phyloP scores from a whole-genome alignment of 1,139 yeast genomes.

The Hanseniaspora gamundiae region DNA sequence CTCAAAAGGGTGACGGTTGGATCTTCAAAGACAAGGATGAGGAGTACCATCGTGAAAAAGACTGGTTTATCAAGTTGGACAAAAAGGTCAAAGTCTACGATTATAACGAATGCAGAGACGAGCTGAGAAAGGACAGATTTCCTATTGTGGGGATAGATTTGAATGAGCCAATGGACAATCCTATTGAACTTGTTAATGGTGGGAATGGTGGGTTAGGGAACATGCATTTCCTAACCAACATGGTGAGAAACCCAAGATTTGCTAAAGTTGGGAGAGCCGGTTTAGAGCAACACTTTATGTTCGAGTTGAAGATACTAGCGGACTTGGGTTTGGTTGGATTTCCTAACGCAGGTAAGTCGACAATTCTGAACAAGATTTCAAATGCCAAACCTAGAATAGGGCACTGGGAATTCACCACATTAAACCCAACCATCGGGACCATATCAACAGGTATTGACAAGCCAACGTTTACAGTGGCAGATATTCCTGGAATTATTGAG shows the following conservation, averaged over 20 bases:
- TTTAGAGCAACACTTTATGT: slow-evolving; percentile 50
- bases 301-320: slow-evolving; percentile 80
- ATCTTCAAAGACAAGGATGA: slow-evolving; percentile 63
- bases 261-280: slow-evolving; percentile 70
- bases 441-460: slow-evolving; percentile 54
- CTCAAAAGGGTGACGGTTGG: slow-evolving; percentile 46
- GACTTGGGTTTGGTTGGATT: slow-evolving; percentile 89
- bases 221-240: slow-evolving; percentile 80
- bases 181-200: slow-evolving; percentile 64
- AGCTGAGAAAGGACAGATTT: slow-evolving; percentile 50
- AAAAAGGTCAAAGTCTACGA: slow-evolving; percentile 57
- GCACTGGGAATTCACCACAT: slow-evolving; percentile 93
- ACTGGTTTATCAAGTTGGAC: slow-evolving; percentile 53
- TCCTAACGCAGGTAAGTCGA: slow-evolving; percentile 95
- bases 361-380: slow-evolving; percentile 77
- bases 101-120: slow-evolving; percentile 44
- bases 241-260: slow-evolving; percentile 81
- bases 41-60: slow-evolving; percentile 50
- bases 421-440: slow-evolving; percentile 87
- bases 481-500: slow-evolving; percentile 87
- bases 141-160: slow-evolving; percentile 77
- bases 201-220: slow-evolving; percentile 94
- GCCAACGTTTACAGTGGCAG: slow-evolving; percentile 84
- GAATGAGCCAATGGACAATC: slow-evolving; percentile 47
- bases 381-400: slow-evolving; percentile 86